A percentile compares a stretch with the other conserved stretches of the same genome.
Evolutionary conservation across 1,284 basidiomycete species (phyloP).

Genomic region (Cutaneotrichosporon arboriforme): DNA sequence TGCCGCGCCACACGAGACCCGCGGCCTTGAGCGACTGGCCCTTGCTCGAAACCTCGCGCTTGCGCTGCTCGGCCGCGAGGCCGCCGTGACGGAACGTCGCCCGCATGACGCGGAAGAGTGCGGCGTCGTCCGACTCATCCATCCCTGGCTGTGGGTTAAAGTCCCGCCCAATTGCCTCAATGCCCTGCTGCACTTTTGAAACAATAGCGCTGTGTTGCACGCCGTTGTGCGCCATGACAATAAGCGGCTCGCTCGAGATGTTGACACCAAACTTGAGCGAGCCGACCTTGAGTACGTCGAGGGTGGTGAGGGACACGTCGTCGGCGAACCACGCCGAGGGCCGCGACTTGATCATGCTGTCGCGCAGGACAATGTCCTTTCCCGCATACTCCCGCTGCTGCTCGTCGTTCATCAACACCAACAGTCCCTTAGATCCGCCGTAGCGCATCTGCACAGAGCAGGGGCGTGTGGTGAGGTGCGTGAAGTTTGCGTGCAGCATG

Average conservation of each 20-base stretch:
- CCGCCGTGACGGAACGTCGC: constrained; percentile 27
- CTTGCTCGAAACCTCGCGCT: constrained; percentile 9
- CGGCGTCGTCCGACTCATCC: constrained; percentile 23
- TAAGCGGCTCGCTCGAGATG: constrained; percentile 30
- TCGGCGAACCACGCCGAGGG: constrained; percentile 6
- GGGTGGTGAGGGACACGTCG: constrained; percentile 26
- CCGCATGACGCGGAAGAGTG: constrained; percentile 14
- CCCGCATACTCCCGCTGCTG: constrained; percentile 21
- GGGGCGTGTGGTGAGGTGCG: constrained; percentile 14
- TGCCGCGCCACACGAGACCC: constrained; percentile 16
- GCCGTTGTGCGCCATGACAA: constrained; percentile 28
- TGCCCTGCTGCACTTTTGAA: constrained; percentile 14
- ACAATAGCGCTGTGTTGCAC: constrained; percentile 25
- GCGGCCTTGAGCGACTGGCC: constrained; percentile 26
- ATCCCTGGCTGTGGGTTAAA: constrained; percentile 15
- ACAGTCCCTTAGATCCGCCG: constrained; percentile 37
- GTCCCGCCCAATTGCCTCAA: constrained; percentile 19
- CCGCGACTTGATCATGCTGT: constrained; percentile 38
- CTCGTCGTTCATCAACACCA: constrained; percentile 29
- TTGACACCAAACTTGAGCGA: constrained; percentile 22
- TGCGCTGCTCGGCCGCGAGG: constrained; percentile 26
- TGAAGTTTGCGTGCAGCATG: constrained; percentile 12
- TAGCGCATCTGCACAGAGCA: constrained; percentile 34
- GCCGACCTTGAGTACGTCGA: constrained; percentile 31
- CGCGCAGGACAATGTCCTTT: constrained; percentile 30